Conservation (phyloP, 192 early-diverging fungal genomes). For the Umbelopsis sp. region DNA sequence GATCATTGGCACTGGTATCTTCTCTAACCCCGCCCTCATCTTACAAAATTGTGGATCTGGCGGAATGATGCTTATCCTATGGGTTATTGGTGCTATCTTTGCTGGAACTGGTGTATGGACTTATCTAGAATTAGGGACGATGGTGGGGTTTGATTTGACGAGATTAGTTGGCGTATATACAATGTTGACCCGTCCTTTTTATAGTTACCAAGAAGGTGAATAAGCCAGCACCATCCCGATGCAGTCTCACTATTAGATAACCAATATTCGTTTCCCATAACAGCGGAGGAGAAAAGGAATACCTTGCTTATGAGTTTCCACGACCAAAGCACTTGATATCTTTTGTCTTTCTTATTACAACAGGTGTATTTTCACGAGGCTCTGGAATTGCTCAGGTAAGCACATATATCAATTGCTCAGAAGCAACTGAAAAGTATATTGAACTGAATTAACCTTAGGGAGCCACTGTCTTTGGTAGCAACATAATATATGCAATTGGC, state of each 20-base stretch:
- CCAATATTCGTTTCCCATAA: slow-evolving; percentile 6
- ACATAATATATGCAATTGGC: slow-evolving; percentile 26
- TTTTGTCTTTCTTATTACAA: slow-evolving; percentile 23
- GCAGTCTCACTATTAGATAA: neutral
- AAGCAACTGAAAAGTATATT: neutral
- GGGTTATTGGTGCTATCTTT: slow-evolving; percentile 41
- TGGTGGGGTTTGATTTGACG: slow-evolving; percentile 36
- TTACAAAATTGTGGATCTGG: slow-evolving; percentile 40
- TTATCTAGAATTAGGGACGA: slow-evolving; percentile 58
- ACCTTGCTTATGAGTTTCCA: slow-evolving; percentile 57
- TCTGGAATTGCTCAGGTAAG: slow-evolving; percentile 22
- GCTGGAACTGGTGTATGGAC: slow-evolving; percentile 27
- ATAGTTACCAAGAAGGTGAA: slow-evolving; percentile 27
- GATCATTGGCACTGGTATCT: slow-evolving; percentile 52
- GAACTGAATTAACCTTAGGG: neutral
- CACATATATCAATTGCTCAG: slow-evolving; percentile 8
- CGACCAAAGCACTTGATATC: slow-evolving; percentile 42
- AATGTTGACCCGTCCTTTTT: neutral
- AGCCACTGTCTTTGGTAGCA: slow-evolving; percentile 23
- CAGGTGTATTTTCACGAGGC: slow-evolving; percentile 17
- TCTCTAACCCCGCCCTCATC: slow-evolving; percentile 43
- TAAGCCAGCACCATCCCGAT: neutral
- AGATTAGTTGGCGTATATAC: neutral
- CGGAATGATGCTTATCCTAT: slow-evolving; percentile 48
- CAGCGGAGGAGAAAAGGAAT: slow-evolving; percentile 67